Percentiles rank a stretch among this genome's conserved stretches.
These are phyloP conservation scores for Alopecurus myosuroides DNA, from an alignment of 176 grass and related monocot genomes.

Conservation along the genomic window DNA sequence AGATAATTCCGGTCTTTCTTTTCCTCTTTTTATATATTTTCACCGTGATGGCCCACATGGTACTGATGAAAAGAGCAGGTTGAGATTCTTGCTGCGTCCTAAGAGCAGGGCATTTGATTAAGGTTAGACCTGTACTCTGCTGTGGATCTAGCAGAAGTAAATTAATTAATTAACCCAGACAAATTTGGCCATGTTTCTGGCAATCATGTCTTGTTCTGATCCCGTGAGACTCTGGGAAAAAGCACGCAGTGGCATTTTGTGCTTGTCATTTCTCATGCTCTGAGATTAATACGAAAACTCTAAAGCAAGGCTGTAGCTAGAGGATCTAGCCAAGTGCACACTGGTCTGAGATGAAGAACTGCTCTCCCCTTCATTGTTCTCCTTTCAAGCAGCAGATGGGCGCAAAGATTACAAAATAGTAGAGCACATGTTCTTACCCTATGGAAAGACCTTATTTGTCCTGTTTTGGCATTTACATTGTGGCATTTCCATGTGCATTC, in stretches of 20 bases:
- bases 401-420: not conserved
- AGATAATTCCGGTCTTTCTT: not conserved
- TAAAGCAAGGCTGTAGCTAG: not conserved
- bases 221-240: slow-evolving; percentile 13
- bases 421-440: not conserved
- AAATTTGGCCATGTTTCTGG: slow-evolving; percentile 33
- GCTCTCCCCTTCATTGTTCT: not conserved
- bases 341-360: slow-evolving; percentile 15
- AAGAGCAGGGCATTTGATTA: slow-evolving; percentile 42
- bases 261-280: slow-evolving; percentile 28
- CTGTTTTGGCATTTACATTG: slow-evolving; percentile 19
- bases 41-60: slow-evolving; percentile 22
- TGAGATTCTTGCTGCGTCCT: slow-evolving; percentile 60
- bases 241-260: not conserved
- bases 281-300: slow-evolving; percentile 9
- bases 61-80: slow-evolving; percentile 43
- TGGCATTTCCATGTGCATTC: not conserved
- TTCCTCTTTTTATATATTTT: not conserved
- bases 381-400: not conserved
- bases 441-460: slow-evolving; percentile 24
- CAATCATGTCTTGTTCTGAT: slow-evolving; percentile 35
- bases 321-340: not conserved
- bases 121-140: slow-evolving; percentile 1
- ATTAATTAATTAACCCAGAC: slow-evolving; percentile 19
- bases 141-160: slow-evolving; percentile 38